Base-by-base conservation (phyloP, 2,329 filamentous ascomycete species). In the Pezicula neosporulosa region DNA sequence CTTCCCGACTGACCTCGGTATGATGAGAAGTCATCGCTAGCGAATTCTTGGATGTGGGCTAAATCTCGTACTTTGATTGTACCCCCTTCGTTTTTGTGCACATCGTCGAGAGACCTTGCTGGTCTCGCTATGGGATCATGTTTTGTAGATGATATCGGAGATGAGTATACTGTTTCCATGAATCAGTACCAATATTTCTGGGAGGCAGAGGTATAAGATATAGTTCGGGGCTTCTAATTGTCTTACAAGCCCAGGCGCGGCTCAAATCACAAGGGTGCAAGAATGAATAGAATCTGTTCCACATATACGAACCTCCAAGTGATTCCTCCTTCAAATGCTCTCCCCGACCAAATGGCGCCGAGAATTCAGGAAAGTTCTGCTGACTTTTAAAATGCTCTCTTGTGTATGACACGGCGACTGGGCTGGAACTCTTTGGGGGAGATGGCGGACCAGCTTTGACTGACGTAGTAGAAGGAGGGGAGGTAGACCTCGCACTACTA, bases 11-110 rank as follows among this genome's bases (percentile, higher is more conserved):
- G 57, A 4, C 59, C 78, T 68, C 71, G 78, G 70, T 62, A 77
- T 59, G 69, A 83, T 65, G 86, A 76, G 53, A 86, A 74, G 58
- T 96, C 90, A 57, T 93, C 87, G 57, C 80, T 85, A 24, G 90
- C 91, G 56, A 99, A 87, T 66, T 83, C 90, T 67, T 94, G 89
- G 55, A 99, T 93, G 66, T 99, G 94, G 39, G 87, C 87, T 46
- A 99, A 77, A 68, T 96, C 91, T 63, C 89, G 88, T 41, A 99
- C 85, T 66, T 89, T 87, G 64, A 97, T 89, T 3, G 79, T 78
- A 43, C 59, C 60, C 36, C 60, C 60, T 37, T 57, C 58, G 51
- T 71, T 69, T 9, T 66, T 65, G 18, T 70, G 65, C 3, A 72
- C 66, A 49, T 69, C 64, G 49, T 68, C 67, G 43, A 69, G 63